These are phyloP conservation scores for Podospora pseudocomata DNA, from an alignment of 495 filamentous ascomycete species.

Conservation along the genomic window DNA sequence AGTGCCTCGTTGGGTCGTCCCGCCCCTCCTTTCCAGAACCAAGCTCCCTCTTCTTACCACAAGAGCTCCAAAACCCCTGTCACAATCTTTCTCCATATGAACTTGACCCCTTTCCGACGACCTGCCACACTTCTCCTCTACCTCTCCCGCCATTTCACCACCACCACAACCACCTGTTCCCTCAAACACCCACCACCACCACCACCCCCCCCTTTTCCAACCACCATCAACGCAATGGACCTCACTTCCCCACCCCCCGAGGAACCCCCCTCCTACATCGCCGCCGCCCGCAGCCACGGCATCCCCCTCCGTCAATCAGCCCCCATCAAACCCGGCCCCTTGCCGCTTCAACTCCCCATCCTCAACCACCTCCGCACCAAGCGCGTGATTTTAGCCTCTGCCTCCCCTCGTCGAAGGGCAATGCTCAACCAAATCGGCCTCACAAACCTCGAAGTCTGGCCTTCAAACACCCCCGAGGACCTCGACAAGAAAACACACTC, in stretches of 20 bases:
- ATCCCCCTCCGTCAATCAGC: constrained; percentile 32
- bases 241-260: constrained; percentile 27
- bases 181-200: neutral
- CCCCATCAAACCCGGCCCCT: constrained; percentile 36
- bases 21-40: neutral
- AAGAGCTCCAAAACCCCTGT: neutral
- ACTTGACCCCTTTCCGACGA: neutral
- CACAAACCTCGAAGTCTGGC: constrained; percentile 61
- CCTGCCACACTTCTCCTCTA: neutral
- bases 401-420: constrained; percentile 76
- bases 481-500: constrained; percentile 68
- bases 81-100: neutral
- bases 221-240: constrained; percentile 22
- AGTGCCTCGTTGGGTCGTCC: neutral
- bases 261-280: constrained; percentile 44
- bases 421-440: constrained; percentile 70
- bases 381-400: constrained; percentile 81
- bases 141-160: neutral
- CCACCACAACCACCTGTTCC: neutral
- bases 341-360: constrained; percentile 72
- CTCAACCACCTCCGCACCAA: constrained; percentile 66
- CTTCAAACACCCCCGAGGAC: constrained; percentile 76
- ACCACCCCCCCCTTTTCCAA: neutral
- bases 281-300: constrained; percentile 39
- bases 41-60: neutral